Evolutionary conservation across 805 yeast genomes (phyloP), one percentile per base, ranked within the genome.

Genomic region (Pichia paraexigua): DNA sequence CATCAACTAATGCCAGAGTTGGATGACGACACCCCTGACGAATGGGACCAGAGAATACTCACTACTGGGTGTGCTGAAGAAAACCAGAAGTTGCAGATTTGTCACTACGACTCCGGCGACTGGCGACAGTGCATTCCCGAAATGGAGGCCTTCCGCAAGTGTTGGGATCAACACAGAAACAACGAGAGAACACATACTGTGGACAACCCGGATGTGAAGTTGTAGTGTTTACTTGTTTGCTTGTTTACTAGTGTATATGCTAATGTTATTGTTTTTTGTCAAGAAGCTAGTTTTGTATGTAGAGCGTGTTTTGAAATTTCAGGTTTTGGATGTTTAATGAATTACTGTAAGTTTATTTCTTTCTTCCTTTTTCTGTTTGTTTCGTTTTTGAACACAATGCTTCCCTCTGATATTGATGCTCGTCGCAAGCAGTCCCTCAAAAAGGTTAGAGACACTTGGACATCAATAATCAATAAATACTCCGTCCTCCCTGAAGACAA

Each of bases 51-150:
- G 61, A 69, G 95, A 54, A 87, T 87, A 47, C 75, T 73, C 28
- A 74, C 81, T 35, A 87, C 95, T 0, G 95, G 95, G 1, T 87
- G 95, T 62, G 74, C 78, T 15, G 85, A 76, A 30, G 91, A 87
- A 61, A 87, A 87, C 59, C 66, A 82, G 61, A 79, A 79, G 17
- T 68, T 87, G 32, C 87, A 83, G 48, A 66, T 87, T 35, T 87
- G 96, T 58, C 90, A 85, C 62, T 90, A 89, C 4, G 95, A 86
- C 53, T 83, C 83, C 1, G 80, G 80, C 28, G 95, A 87, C 62
- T 87, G 96, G 96, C 69, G 95, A 49, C 68, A 80, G 59, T 86
- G 95, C 57, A 63, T 79, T 2, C 68, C 70, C 20, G 94, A 87
- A 74, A 73, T 74, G 78, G 60, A 60, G 6, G 74, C 64, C 2